Conservation (phyloP, 2,329 filamentous ascomycete genomes). For the Dactylellina parvicollis region DNA sequence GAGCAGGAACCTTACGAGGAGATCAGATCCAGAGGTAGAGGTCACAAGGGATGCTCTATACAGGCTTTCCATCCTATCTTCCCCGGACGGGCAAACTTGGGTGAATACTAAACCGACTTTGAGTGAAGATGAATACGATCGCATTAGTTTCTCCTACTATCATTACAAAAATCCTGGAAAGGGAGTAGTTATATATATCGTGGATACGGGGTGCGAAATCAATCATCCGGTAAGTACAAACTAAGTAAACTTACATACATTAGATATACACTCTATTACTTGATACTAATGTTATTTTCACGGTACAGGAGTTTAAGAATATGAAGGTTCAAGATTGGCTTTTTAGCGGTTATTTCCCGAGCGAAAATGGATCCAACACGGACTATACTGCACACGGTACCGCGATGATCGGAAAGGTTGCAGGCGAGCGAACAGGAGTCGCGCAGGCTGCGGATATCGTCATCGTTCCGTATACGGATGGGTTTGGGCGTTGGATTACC, state of each 20-base stretch:
- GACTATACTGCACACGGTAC: background rate
- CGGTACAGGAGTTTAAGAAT: conserved; percentile 3
- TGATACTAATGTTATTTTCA: too few relatives aligned
- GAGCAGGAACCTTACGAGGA: too few relatives aligned
- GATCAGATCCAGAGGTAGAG: background rate
- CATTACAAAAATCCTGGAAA: conserved; percentile 17
- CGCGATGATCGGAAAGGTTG: background rate
- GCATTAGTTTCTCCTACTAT: too few relatives aligned
- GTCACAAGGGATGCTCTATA: background rate
- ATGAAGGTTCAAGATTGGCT: conserved; percentile 15
- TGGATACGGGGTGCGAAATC: background rate
- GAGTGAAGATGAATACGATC: too few relatives aligned
- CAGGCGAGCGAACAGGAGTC: background rate
- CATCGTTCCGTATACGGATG: background rate
- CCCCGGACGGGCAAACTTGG: background rate
- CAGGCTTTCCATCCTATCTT: background rate
- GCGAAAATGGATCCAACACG: background rate
- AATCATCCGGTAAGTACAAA: conserved; percentile 1
- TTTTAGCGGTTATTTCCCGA: background rate
- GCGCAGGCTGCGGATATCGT: conserved; percentile 22
- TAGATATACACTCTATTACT: too few relatives aligned
- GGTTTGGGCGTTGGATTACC: background rate
- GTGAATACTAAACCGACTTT: background rate
- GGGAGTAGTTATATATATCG: conserved; percentile 3
- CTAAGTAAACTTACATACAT: too few relatives aligned